Base-by-base conservation (phyloP, 176 grass and related monocot species). In the Oryza australiensis region DNA sequence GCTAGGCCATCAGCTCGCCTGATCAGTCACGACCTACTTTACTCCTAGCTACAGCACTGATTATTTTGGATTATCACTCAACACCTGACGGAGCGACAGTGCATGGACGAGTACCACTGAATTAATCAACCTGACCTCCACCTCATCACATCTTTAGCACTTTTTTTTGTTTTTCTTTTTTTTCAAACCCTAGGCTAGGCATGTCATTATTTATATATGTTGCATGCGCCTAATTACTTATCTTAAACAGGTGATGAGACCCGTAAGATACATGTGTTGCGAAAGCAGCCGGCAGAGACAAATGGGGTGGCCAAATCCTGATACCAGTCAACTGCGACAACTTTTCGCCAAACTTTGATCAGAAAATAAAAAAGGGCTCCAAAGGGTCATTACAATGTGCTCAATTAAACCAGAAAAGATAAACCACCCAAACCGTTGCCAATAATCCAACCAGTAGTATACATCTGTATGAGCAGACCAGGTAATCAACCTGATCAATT, bases 261-360 rank as follows among this genome's bases (percentile, higher is more conserved):
- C 74, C 64, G 68, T 45, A 45, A 80, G 87, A 85, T 71, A 55
- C 75, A 37, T 76, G 24, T 89, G 72, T 85, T 65, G 32, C 64
- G 23, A 81, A 89, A 89, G 72, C 63, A 1, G 64, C 51, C 87
- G 51, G 71, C 87, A 76, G 6, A 37, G 30, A 23, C 87, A 70
- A 70, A 64, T 51, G 70, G 38, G 72, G 5, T 48, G 48, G 29
- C 26, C 76, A 28, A 62, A 63, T 88, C 62, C 68, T 10, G 14
- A 20, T 46, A 62, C 28, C 14, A 29, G 80, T 83, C 74, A 88
- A 88, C 62, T 78, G 5, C 5, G 2, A 2, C 12, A n/a, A 41
- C 73, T 84, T 88, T 88, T 74, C 22, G 86, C 86, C 81, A 74
- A 88, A 84, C 75, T 67, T 57, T 34, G n/a, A n/a, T n/a, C 80